Evolutionary conservation across 1,284 basidiomycete genomes (phyloP).

Genomic region (Apiotrichum akiyoshidainum): DNA sequence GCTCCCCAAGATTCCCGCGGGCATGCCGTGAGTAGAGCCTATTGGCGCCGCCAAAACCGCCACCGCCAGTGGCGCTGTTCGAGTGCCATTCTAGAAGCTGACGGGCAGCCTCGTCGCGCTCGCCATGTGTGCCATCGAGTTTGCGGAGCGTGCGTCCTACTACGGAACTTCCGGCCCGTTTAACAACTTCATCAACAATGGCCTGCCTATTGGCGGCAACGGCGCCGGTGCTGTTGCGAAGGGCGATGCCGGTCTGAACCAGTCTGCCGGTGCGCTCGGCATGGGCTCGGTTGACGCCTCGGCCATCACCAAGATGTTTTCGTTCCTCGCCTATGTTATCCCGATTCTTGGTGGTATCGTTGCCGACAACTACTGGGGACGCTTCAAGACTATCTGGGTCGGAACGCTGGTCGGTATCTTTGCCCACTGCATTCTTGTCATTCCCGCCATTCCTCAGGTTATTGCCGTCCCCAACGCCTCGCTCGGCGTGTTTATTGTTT

Average conservation of each 20-base stretch:
- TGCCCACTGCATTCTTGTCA: slow-evolving; percentile 39
- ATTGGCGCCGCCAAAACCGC: not conserved
- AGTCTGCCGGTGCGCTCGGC: slow-evolving; percentile 59
- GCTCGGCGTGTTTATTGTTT: slow-evolving; percentile 44
- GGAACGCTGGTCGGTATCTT: slow-evolving; percentile 39
- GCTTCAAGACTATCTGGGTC: slow-evolving; percentile 67
- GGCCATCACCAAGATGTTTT: slow-evolving; percentile 31
- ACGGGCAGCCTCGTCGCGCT: slow-evolving; percentile 18
- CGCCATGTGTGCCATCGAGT: slow-evolving; percentile 47
- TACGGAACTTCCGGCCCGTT: slow-evolving; percentile 12
- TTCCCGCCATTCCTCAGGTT: slow-evolving; percentile 44
- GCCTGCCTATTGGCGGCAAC: slow-evolving; percentile 61
- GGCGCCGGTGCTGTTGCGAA: slow-evolving; percentile 66
- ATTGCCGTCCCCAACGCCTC: slow-evolving; percentile 29
- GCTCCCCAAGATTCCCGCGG: slow-evolving; percentile 57
- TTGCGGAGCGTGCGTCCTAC: slow-evolving; percentile 38
- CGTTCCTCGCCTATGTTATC: slow-evolving; percentile 37
- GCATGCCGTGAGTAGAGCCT: slow-evolving; percentile 21
- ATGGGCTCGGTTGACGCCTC: slow-evolving; percentile 29
- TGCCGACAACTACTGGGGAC: slow-evolving; percentile 60
- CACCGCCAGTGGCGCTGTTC: too few species aligned
- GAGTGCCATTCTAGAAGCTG: not conserved
- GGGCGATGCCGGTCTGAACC: slow-evolving; percentile 57
- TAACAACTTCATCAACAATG: slow-evolving; percentile 36
- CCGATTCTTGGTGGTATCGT: slow-evolving; percentile 56